These are phyloP conservation scores for Allantophomopsis cytisporea DNA, from an alignment of 2,329 filamentous ascomycete genomes.

Conservation along the genomic window DNA sequence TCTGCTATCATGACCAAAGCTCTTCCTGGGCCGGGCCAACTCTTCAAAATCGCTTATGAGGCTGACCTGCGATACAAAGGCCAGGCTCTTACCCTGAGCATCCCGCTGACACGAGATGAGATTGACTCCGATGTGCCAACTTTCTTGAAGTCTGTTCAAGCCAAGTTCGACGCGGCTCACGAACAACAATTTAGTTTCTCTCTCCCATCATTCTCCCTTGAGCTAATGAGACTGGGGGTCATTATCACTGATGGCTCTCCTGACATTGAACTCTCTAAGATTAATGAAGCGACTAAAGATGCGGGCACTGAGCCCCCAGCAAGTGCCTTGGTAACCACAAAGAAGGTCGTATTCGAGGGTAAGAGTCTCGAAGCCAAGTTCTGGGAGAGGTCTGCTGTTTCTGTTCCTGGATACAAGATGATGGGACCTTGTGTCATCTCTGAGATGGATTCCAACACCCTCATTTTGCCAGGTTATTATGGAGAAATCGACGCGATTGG, in stretches of 20 bases:
- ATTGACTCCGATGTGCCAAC: conserved; percentile 14
- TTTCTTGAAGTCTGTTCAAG: conserved; percentile 19
- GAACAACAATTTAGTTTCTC: conserved; percentile 30
- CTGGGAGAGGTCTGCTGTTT: conserved; percentile 28
- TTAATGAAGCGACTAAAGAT: not conserved
- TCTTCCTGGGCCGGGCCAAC: conserved; percentile 9
- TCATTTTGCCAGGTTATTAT: conserved; percentile 30
- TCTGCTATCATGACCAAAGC: conserved; percentile 3
- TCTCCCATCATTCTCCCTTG: conserved; percentile 27
- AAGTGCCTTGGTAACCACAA: conserved; percentile 22
- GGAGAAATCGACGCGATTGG: conserved; percentile 31
- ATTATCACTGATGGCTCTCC: conserved; percentile 27
- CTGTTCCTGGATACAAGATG: conserved; percentile 24
- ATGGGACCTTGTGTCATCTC: conserved; percentile 30
- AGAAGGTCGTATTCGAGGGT: conserved; percentile 25
- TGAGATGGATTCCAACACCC: conserved; percentile 36
- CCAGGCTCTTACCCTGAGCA: conserved; percentile 24
- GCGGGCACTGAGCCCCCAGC: conserved; percentile 15
- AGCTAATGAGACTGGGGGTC: conserved; percentile 31
- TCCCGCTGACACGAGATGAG: conserved; percentile 21
- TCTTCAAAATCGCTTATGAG: conserved; percentile 23
- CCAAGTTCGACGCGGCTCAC: conserved; percentile 26
- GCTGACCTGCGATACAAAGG: conserved; percentile 32
- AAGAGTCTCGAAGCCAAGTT: conserved; percentile 24
- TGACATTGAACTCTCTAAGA: conserved; percentile 22